Evolutionary conservation across 2,329 filamentous ascomycete species (phyloP).

Genomic region (Calycina herbarum): DNA sequence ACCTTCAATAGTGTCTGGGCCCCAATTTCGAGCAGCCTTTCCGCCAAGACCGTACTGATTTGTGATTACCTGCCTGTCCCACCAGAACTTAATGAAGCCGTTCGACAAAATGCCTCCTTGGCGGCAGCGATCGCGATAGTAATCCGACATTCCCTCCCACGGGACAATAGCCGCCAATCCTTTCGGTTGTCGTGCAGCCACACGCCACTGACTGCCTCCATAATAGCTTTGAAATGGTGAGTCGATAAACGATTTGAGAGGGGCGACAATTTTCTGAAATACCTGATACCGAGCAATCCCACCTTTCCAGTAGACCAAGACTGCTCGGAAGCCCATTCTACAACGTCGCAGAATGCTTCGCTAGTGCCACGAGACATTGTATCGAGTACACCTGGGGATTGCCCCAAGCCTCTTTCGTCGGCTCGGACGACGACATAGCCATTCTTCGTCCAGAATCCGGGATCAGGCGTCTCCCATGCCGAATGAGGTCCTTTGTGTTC

Average conservation of each 20-base stretch:
- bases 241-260: no score
- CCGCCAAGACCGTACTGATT: slow-evolving; percentile 67
- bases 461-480: slow-evolving; percentile 47
- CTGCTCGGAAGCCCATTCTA: slow-evolving; percentile 53
- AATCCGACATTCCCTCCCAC: slow-evolving; percentile 58
- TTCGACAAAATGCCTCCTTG: slow-evolving; percentile 64
- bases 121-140: slow-evolving; percentile 56
- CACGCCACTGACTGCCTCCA: slow-evolving; percentile 50
- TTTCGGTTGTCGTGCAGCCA: slow-evolving; percentile 52
- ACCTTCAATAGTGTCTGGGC: slow-evolving; percentile 55
- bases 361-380: slow-evolving; percentile 54
- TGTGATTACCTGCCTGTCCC: slow-evolving; percentile 62
- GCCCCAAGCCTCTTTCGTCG: slow-evolving; percentile 52
- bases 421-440: slow-evolving; percentile 46
- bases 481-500: slow-evolving; percentile 44
- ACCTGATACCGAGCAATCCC: slow-evolving; percentile 30
- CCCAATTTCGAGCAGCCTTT: slow-evolving; percentile 14
- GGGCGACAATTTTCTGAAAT: no score
- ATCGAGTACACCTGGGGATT: slow-evolving; percentile 52
- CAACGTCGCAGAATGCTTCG: slow-evolving; percentile 51
- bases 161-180: slow-evolving; percentile 52
- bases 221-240: no score
- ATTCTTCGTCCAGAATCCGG: slow-evolving; percentile 44
- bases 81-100: slow-evolving; percentile 63
- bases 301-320: slow-evolving; percentile 52